Evolutionary conservation across 2,329 filamentous ascomycete species (phyloP).

Genomic region (Pseudogymnoascus sp.): DNA sequence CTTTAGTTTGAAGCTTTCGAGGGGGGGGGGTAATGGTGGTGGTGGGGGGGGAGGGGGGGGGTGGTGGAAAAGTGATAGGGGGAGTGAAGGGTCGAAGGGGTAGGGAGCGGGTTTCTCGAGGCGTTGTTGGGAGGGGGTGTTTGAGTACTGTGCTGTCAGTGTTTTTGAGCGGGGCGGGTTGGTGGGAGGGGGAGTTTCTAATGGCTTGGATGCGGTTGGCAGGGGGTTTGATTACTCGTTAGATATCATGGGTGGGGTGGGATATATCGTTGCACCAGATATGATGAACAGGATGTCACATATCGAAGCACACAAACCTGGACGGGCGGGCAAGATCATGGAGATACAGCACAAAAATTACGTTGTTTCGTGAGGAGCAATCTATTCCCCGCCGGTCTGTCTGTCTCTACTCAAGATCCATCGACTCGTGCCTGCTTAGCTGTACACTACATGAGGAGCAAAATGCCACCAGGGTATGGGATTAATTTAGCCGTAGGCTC

Average conservation of each 20-base stretch:
- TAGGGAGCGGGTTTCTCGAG: neutral
- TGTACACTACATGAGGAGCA: neutral
- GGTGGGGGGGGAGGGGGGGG: neutral
- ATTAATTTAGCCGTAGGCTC: neutral
- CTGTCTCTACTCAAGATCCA: neutral
- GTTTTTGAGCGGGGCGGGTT: neutral
- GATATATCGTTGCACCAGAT: neutral
- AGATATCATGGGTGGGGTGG: neutral
- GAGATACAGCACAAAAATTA: neutral
- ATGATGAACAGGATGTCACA: slow-evolving; percentile 5
- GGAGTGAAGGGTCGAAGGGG: neutral
- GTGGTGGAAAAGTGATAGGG: neutral
- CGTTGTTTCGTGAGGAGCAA: neutral
- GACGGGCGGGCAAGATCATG: neutral
- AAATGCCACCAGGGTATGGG: neutral
- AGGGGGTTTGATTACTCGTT: neutral
- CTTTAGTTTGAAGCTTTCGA: neutral
- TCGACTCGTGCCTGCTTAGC: neutral
- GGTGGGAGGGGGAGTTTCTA: neutral
- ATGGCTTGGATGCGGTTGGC: neutral
- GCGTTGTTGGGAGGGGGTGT: neutral
- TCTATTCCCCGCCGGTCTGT: neutral
- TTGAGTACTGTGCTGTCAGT: neutral
- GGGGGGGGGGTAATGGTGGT: neutral
- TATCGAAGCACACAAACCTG: neutral